phyloP scores from a whole-genome alignment of 306 rosid genomes.

The Cercis canadensis region DNA sequence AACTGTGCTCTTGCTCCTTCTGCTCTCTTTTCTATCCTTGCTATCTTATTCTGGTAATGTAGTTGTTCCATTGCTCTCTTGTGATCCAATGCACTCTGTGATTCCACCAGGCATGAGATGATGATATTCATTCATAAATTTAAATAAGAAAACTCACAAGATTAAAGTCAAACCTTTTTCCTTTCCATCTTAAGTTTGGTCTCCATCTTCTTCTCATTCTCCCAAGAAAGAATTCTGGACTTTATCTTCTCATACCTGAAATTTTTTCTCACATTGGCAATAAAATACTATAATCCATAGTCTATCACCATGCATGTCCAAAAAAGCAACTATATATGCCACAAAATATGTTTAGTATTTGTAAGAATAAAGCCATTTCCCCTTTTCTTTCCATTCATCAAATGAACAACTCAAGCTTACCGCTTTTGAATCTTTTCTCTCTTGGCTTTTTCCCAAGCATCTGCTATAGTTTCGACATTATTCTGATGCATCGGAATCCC shows the following conservation, averaged over 20 bases:
- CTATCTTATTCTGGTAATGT: constrained; percentile 50
- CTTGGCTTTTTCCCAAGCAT: constrained; percentile 64
- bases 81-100: constrained; percentile 59
- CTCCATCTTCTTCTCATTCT: constrained; percentile 62
- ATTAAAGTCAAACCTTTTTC: constrained; percentile 47
- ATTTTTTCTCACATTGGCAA: constrained; percentile 19
- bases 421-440: constrained; percentile 53
- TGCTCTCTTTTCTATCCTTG: constrained; percentile 61
- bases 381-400: not conserved
- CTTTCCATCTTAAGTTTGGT: constrained; percentile 58
- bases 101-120: constrained; percentile 21
- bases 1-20: constrained; percentile 60
- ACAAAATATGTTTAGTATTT: too few relatives aligned
- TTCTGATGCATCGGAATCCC: constrained; percentile 16
- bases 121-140: constrained; percentile 13
- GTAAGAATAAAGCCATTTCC: not conserved
- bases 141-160: not conserved
- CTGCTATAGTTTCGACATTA: constrained; percentile 43
- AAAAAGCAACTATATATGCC: too few relatives aligned
- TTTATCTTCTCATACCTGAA: constrained; percentile 63
- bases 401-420: constrained; percentile 42
- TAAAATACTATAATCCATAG: constrained; percentile 14
- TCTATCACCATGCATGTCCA: not conserved
- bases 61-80: constrained; percentile 43
- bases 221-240: constrained; percentile 57